Percentiles rank a stretch among this genome's conserved stretches.
Conservation (phyloP, 2,329 filamentous ascomycete genomes). For the Didymella glomerata region DNA sequence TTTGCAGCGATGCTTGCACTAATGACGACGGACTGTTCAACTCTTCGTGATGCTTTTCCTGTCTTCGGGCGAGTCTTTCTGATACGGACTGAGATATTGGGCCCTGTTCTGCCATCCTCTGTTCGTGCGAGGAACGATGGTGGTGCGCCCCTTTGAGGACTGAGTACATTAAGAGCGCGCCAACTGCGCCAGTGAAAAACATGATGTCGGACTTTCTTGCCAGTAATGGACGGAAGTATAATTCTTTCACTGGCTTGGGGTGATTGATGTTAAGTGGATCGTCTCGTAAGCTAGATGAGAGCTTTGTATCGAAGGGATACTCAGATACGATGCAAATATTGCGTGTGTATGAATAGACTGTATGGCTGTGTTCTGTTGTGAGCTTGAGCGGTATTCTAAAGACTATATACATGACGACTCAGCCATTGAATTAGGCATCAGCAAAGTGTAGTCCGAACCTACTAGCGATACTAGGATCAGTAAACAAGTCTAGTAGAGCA, state of each 20-base stretch:
- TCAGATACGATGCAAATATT: not conserved
- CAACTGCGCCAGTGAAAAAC: not conserved
- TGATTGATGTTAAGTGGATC: not conserved
- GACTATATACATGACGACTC: not conserved
- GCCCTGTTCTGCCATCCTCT: not conserved
- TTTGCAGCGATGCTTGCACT: not conserved
- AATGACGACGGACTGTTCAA: not conserved
- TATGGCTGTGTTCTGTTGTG: not conserved
- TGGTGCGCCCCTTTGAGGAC: not conserved
- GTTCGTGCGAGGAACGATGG: not conserved
- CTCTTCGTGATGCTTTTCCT: not conserved
- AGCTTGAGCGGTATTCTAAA: not conserved
- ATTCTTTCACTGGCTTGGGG: not conserved
- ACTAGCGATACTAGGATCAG: not conserved
- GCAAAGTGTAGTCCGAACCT: not conserved
- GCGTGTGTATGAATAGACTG: not conserved
- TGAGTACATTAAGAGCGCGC: not conserved
- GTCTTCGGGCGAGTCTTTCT: not conserved
- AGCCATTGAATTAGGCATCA: not conserved
- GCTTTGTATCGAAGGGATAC: not conserved
- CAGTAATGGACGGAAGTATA: not conserved
- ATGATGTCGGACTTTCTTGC: not conserved
- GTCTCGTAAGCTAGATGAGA: not conserved
- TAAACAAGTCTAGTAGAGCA: not conserved
- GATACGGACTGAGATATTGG: not conserved